Conservation (phyloP, 352 stramenopile species). For the Globisporangium orthogonon region DNA sequence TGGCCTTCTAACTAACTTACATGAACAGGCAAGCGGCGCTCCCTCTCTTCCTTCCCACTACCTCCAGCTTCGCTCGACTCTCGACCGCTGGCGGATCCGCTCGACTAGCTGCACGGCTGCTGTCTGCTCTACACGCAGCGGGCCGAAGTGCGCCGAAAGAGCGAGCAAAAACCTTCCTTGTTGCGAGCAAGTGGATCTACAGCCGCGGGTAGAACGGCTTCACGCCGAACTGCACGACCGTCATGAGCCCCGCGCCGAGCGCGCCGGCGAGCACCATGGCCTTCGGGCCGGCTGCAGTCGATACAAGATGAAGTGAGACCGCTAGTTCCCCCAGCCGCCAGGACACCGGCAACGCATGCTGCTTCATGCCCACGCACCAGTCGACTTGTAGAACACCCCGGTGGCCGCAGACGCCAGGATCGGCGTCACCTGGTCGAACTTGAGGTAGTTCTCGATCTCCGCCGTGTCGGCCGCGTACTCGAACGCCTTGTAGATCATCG, state of each 20-base stretch:
- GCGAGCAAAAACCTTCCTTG: too few species aligned
- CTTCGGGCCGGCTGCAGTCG: constrained; percentile 48
- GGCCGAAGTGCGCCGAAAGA: too few species aligned
- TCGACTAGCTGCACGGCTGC: neutral
- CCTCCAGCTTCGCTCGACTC: neutral
- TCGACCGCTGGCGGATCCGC: too few species aligned
- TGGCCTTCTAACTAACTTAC: constrained; percentile 3
- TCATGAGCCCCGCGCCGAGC: constrained; percentile 77
- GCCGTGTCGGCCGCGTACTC: constrained; percentile 74
- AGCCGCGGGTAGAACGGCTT: constrained; percentile 80
- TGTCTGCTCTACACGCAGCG: neutral
- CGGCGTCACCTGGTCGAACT: constrained; percentile 79
- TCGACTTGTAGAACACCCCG: constrained; percentile 85
- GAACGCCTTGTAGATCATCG: constrained; percentile 85
- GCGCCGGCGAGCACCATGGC: constrained; percentile 79
- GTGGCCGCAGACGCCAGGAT: constrained; percentile 79
- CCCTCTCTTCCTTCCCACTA: neutral
- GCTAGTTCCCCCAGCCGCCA: too few species aligned
- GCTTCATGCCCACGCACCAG: constrained; percentile 18
- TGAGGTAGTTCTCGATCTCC: constrained; percentile 78
- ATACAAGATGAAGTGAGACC: too few species aligned
- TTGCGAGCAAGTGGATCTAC: constrained; percentile 21
- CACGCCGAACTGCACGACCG: constrained; percentile 78
- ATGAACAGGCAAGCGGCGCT: constrained; percentile 1
- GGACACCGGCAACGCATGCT: too few species aligned